These are phyloP conservation scores for Fusarium xyrophilum DNA, from an alignment of 2,329 filamentous ascomycete species.

Conservation along the genomic window DNA sequence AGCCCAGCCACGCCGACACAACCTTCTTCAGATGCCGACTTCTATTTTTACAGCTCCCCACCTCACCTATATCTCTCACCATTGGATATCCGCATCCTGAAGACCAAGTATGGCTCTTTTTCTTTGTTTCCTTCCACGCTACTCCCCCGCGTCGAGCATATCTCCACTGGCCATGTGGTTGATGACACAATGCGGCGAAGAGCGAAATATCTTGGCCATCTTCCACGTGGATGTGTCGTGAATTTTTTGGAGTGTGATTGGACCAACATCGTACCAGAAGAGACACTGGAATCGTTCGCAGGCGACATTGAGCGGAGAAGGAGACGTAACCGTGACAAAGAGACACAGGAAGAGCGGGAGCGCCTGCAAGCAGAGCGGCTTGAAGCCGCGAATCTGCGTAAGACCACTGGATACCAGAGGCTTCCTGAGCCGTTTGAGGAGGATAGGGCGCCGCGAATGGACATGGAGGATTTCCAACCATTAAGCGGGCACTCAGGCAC, in stretches of 20 bases:
- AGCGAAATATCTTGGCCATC: constrained; percentile 84
- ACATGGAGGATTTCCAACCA: constrained; percentile 70
- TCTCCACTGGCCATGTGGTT: constrained; percentile 85
- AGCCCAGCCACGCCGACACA: constrained; percentile 28
- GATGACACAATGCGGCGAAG: constrained; percentile 84
- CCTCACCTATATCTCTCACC: constrained; percentile 90
- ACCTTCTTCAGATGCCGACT: constrained; percentile 57
- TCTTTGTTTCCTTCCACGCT: constrained; percentile 83
- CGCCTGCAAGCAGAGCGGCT: constrained; percentile 80
- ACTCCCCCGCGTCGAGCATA: constrained; percentile 84
- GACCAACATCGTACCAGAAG: constrained; percentile 83
- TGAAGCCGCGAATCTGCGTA: constrained; percentile 73
- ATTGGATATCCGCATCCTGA: constrained; percentile 89
- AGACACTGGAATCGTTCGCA: constrained; percentile 77
- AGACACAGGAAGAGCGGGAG: constrained; percentile 84
- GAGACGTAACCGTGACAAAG: constrained; percentile 82
- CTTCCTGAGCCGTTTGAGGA: constrained; percentile 50
- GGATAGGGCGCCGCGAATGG: constrained; percentile 51
- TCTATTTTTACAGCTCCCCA: constrained; percentile 87
- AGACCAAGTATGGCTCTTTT: constrained; percentile 86
- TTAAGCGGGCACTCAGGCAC: constrained; percentile 58
- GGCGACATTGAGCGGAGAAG: constrained; percentile 77
- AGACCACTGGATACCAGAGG: constrained; percentile 52
- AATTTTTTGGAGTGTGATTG: constrained; percentile 93
- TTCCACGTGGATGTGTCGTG: constrained; percentile 90